These are phyloP conservation scores for Neurospora sp. DNA, from an alignment of 495 filamentous ascomycete species.

Conservation along the genomic window DNA sequence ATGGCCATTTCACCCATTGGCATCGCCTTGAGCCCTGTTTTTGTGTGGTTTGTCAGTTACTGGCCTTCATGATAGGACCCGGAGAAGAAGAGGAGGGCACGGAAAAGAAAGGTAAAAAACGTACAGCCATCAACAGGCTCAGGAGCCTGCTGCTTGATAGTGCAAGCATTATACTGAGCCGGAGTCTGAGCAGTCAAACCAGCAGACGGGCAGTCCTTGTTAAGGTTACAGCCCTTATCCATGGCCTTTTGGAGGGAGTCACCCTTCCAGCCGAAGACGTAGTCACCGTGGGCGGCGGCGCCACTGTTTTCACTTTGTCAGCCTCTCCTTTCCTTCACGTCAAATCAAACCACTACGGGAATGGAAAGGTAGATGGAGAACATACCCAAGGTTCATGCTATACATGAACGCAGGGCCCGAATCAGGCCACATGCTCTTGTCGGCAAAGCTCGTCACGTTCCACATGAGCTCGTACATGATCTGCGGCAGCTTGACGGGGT, in stretches of 20 bases:
- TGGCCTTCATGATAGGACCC: too few species aligned
- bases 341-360: too few species aligned
- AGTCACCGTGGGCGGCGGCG: conserved; percentile 58
- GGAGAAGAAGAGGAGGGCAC: too few species aligned
- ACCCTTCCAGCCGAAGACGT: conserved; percentile 71
- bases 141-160: conserved; percentile 36
- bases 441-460: conserved; percentile 45
- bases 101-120: conserved; percentile 8
- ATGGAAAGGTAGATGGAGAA: conserved; percentile 9
- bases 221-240: conserved; percentile 48
- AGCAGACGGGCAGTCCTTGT: conserved; percentile 37
- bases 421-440: conserved; percentile 45
- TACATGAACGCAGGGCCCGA: conserved; percentile 46
- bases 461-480: conserved; percentile 66
- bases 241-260: conserved; percentile 53
- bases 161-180: conserved; percentile 39
- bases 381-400: conserved; percentile 42
- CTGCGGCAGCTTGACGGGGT: conserved; percentile 54
- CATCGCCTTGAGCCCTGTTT: conserved; percentile 38
- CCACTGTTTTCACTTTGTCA: conserved; percentile 16
- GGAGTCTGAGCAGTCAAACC: conserved; percentile 34
- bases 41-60: too few species aligned
- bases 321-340: not conserved
- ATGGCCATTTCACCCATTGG: conserved; percentile 43
- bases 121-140: conserved; percentile 43